A percentile compares a stretch with the other conserved stretches of the same genome.
These are phyloP conservation scores for Populus nigra DNA, from an alignment of 345 rosid genomes.

Conservation along the genomic window DNA sequence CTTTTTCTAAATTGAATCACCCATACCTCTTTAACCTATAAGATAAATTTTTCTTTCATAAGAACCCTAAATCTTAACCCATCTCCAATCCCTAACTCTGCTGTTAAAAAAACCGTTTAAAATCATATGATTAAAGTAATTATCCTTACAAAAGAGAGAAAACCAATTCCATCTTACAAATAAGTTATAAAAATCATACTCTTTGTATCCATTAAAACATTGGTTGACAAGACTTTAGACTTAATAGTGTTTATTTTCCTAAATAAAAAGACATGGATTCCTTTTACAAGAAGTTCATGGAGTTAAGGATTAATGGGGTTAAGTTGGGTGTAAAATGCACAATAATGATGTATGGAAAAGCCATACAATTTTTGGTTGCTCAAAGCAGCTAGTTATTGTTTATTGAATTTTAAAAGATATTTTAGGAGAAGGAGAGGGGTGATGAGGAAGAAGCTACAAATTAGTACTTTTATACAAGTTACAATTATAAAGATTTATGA, in stretches of 20 bases:
- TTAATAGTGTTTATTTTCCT: constrained; percentile 79
- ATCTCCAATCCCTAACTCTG: constrained; percentile 40
- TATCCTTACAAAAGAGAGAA: constrained; percentile 58
- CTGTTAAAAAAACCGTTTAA: constrained; percentile 39
- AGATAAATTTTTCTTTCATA: constrained; percentile 49
- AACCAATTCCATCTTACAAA: constrained; percentile 47
- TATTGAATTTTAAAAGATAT: constrained; percentile 65
- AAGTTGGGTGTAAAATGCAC: constrained; percentile 75
- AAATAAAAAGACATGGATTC: constrained; percentile 65
- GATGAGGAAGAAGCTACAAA: constrained; percentile 27
- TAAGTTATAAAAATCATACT: constrained; percentile 52
- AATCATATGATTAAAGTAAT: constrained; percentile 85
- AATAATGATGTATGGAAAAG: constrained; percentile 96
- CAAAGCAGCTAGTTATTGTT: constrained; percentile 83
- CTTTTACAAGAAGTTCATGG: constrained; percentile 69
- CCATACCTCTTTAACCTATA: constrained; percentile 44
- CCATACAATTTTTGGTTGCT: constrained; percentile 81
- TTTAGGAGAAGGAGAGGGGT: constrained; percentile 49
- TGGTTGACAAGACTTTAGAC: constrained; percentile 79
- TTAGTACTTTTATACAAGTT: constrained; percentile 68
- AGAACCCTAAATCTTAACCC: constrained; percentile 35
- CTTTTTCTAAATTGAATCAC: constrained; percentile 40
- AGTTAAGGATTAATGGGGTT: constrained; percentile 70
- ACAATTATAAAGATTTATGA: constrained; percentile 84
- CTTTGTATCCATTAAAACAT: constrained; percentile 66